Conservation (phyloP, 2,329 filamentous ascomycete genomes). For the Fusarium tricinctum region DNA sequence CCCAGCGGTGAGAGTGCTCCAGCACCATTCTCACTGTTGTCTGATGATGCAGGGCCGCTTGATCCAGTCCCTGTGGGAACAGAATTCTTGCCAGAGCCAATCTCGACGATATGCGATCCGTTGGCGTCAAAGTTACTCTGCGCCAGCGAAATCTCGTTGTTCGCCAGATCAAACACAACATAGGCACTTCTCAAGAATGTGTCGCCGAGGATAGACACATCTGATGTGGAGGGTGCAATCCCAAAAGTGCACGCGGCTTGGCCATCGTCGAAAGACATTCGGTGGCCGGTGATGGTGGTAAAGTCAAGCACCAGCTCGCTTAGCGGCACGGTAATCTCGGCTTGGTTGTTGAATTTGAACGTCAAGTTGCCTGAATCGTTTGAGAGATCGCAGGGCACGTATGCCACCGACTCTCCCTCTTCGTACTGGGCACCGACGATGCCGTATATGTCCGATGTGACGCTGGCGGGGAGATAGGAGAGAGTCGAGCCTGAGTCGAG, state of each 20-base stretch:
- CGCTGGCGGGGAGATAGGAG: conserved; percentile 73
- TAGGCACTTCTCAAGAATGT: conserved; percentile 83
- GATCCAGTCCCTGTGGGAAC: conserved; percentile 70
- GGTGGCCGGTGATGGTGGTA: conserved; percentile 60
- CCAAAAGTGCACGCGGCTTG: conserved; percentile 75
- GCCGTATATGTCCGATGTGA: conserved; percentile 68
- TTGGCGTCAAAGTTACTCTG: conserved; percentile 73
- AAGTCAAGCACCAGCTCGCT: conserved; percentile 71
- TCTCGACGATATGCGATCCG: conserved; percentile 66
- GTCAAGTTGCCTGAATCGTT: conserved; percentile 58
- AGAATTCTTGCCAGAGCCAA: conserved; percentile 61
- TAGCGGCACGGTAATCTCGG: conserved; percentile 67
- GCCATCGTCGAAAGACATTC: conserved; percentile 67
- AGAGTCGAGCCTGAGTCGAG: conserved; percentile 79
- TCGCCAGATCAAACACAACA: conserved; percentile 80
- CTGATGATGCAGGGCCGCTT: conserved; percentile 53
- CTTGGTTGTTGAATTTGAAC: conserved; percentile 67
- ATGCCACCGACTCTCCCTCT: conserved; percentile 65
- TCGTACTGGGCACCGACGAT: conserved; percentile 72
- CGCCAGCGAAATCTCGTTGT: conserved; percentile 78
- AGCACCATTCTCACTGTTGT: conserved; percentile 20
- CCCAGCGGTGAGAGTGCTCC: conserved; percentile 18
- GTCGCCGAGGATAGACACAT: conserved; percentile 76
- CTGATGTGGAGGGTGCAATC: conserved; percentile 69
- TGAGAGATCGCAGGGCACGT: conserved; percentile 71